Conservation (phyloP, 345 rosid genomes). For the Moricandia arvensis region DNA sequence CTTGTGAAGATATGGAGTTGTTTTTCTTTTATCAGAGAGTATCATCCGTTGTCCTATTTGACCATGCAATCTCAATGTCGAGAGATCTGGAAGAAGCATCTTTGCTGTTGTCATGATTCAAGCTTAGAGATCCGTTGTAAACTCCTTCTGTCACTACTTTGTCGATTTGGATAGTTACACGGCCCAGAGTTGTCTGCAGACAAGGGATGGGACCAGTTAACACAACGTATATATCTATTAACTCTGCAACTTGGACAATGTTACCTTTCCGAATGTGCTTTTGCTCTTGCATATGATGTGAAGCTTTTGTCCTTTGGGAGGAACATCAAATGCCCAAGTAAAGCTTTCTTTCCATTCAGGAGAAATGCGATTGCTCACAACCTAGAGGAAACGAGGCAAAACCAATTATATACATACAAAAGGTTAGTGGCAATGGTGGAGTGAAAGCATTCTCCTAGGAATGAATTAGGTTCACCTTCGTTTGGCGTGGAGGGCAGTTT, state of each 20-base stretch:
- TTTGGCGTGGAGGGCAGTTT: constrained; percentile 78
- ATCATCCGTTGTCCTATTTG: constrained; percentile 47
- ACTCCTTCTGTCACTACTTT: constrained; percentile 79
- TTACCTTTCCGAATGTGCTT: constrained; percentile 87
- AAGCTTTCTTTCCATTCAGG: constrained; percentile 94
- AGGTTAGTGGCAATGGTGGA: neutral
- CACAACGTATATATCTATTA: neutral
- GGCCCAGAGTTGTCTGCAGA: constrained; percentile 72
- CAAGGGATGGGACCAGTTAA: neutral
- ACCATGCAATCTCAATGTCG: constrained; percentile 77
- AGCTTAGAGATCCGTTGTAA: constrained; percentile 66
- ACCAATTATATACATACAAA: neutral
- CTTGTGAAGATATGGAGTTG: constrained; percentile 26
- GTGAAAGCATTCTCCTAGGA: too few relatives aligned
- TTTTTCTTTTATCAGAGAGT: constrained; percentile 7
- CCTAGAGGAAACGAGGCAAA: constrained; percentile 41
- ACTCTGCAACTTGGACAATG: constrained; percentile 1
- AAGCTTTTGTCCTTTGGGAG: constrained; percentile 92
- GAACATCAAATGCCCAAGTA: constrained; percentile 87
- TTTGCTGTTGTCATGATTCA: constrained; percentile 64
- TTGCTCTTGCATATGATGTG: constrained; percentile 93
- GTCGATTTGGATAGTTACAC: constrained; percentile 84
- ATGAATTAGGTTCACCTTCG: constrained; percentile 60
- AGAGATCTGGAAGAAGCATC: constrained; percentile 68
- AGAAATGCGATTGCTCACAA: constrained; percentile 59